Evolutionary conservation across 208 protist genomes (phyloP), one percentile per base, ranked within the genome.

Genomic region (Blastocrithidia nonstop): DNA sequence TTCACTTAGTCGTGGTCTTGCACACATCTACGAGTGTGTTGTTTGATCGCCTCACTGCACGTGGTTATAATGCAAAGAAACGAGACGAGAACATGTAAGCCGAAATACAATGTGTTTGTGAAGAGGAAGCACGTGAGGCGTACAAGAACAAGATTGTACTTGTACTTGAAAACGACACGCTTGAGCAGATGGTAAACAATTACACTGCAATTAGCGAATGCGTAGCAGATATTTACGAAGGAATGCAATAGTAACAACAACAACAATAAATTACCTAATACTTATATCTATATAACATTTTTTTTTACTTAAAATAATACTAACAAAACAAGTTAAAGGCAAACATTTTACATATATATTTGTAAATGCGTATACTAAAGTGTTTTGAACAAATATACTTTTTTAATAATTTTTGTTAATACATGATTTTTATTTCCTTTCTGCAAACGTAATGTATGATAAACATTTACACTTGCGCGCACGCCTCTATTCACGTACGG

Each of bases 101-200:
- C 28, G 96, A 99, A 60, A 99, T 99, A 58, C 93, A 96, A 68
- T 74, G 91, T 47, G 72, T 98, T n/a, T 81, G 90, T 45, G 71
- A 96, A 27, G 90, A 97, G 38, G 96, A 99, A 57, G 96, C 95
- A 8, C 49, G 48, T n/a, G 79, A 82, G 23, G 65, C 79, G 4
- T 99, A 98, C 70, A 55, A 70, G 23, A 51, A 83, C 0, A 77
- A 89, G n/a, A 80, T 97, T 25, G 26, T 98, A 9, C 52, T 85
- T 9, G 71, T 86, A 36, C 63, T 91, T 6, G 51, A 63, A 19
- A 97, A 80, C 54, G 84, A 97, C 57, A 92, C 83, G 4, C 39
- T 95, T 1, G 91, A 98, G 22, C 79, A 98, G 13, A 88, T 96
- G 74, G 78, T 85, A 6, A 54, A 66, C 6, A 98, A 95, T 17